Conservation (phyloP, 768 basidiomycete species). For the Hortiboletus flavorubellus region DNA sequence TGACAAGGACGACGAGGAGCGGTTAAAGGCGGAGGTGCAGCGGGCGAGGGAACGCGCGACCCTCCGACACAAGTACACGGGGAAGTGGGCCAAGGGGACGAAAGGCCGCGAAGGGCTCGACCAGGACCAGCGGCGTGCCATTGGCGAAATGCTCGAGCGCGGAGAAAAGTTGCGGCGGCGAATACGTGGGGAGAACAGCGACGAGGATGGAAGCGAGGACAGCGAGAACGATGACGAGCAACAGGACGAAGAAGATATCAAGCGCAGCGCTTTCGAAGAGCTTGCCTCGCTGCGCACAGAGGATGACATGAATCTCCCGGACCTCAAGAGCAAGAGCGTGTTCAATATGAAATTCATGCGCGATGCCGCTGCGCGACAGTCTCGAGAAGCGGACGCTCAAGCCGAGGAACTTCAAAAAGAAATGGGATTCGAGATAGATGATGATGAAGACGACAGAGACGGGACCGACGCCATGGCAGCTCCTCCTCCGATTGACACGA, state of each 20-base stretch:
- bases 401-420: slow-evolving; percentile 74
- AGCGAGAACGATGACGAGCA: slow-evolving; percentile 38
- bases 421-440: slow-evolving; percentile 46
- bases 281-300: slow-evolving; percentile 49
- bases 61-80: slow-evolving; percentile 80
- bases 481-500: slow-evolving; percentile 29
- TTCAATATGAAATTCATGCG: slow-evolving; percentile 99
- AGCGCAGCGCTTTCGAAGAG: slow-evolving; percentile 74
- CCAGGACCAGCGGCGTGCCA: slow-evolving; percentile 59
- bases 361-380: slow-evolving; percentile 75
- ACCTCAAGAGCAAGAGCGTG: slow-evolving; percentile 57
- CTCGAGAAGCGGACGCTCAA: slow-evolving; percentile 50
- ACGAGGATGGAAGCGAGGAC: slow-evolving; percentile 48
- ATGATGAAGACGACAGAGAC: slow-evolving; percentile 29
- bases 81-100: slow-evolving; percentile 85
- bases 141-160: slow-evolving; percentile 81
- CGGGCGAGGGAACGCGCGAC: slow-evolving; percentile 90
- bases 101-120: slow-evolving; percentile 65
- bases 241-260: slow-evolving; percentile 48
- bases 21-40: slow-evolving; percentile 69
- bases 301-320: slow-evolving; percentile 27
- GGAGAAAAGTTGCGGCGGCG: slow-evolving; percentile 75
- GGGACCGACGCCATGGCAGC: slow-evolving; percentile 26
- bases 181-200: slow-evolving; percentile 68
- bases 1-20: slow-evolving; percentile 43